These are phyloP conservation scores for Rhynchosporium secalis DNA, from an alignment of 2,329 filamentous ascomycete genomes.

Conservation along the genomic window DNA sequence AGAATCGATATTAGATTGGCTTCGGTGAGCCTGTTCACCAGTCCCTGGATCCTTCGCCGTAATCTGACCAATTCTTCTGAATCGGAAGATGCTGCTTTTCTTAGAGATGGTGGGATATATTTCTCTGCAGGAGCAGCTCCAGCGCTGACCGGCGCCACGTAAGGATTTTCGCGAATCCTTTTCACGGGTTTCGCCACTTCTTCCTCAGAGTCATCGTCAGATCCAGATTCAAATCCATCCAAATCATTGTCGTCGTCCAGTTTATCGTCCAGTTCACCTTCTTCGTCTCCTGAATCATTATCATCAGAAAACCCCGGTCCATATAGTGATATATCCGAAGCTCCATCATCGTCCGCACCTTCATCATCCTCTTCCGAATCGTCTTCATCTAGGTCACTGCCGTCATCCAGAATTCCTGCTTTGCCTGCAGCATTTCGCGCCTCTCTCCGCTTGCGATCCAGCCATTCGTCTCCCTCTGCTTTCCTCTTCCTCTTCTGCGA, in stretches of 20 bases:
- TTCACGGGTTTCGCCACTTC: constrained; percentile 40
- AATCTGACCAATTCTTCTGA: constrained; percentile 68
- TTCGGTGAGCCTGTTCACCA: constrained; percentile 91
- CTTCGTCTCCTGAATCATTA: constrained; percentile 25
- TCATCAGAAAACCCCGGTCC: constrained; percentile 38
- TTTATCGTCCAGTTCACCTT: constrained; percentile 36
- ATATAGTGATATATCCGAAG: constrained; percentile 36
- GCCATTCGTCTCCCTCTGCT: constrained; percentile 59
- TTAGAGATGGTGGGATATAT: constrained; percentile 86
- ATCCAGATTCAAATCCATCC: constrained; percentile 41
- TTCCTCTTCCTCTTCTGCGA: constrained; percentile 57
- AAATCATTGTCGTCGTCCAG: constrained; percentile 44
- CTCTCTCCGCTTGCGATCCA: constrained; percentile 57
- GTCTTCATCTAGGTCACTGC: constrained; percentile 35
- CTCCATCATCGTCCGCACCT: constrained; percentile 38
- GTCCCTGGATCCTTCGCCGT: constrained; percentile 78
- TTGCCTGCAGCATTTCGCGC: constrained; percentile 32
- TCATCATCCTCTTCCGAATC: constrained; percentile 34
- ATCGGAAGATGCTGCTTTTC: constrained; percentile 62
- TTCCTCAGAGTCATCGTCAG: constrained; percentile 38
- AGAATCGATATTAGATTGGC: constrained; percentile 85
- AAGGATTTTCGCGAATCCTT: constrained; percentile 77
- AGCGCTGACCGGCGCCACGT: constrained; percentile 67
- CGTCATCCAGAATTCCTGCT: constrained; percentile 13
- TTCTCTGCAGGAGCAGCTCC: constrained; percentile 58